phyloP scores from a whole-genome alignment of 495 filamentous ascomycete genomes.

The Podospora sp. region DNA sequence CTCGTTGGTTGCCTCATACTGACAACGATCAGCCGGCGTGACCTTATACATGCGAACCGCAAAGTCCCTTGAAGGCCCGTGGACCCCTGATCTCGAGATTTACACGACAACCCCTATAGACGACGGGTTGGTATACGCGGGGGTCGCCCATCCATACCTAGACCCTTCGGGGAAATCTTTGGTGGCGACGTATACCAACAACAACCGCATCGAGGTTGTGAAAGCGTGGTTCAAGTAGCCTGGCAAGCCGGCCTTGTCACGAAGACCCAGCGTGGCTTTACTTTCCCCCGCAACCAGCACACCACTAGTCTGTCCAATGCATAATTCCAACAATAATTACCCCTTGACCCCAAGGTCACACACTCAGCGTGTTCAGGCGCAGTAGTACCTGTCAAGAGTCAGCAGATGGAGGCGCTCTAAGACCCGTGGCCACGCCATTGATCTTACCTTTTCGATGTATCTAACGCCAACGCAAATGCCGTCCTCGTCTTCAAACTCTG shows the following conservation, averaged over 20 bases:
- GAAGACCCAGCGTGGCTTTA: neutral
- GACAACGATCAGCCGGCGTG: constrained; percentile 19
- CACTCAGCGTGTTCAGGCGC: neutral
- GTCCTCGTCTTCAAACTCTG: constrained; percentile 53
- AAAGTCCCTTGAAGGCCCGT: constrained; percentile 36
- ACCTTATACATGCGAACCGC: constrained; percentile 36
- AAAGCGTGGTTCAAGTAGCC: constrained; percentile 20
- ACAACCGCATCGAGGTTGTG: constrained; percentile 39
- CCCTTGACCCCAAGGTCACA: neutral
- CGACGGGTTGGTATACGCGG: constrained; percentile 38
- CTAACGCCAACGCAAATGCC: constrained; percentile 52
- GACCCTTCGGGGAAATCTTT: constrained; percentile 35
- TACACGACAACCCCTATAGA: constrained; percentile 35
- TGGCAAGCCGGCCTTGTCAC: neutral
- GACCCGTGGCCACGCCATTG: neutral
- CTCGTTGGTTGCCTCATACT: neutral
- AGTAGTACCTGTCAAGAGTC: neutral
- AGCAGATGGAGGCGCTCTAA: neutral
- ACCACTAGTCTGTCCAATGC: neutral
- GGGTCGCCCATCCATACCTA: constrained; percentile 38
- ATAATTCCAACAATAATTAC: neutral
- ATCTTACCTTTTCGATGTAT: constrained; percentile 47
- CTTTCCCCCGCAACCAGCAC: neutral
- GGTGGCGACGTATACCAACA: constrained; percentile 39
- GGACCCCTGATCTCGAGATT: constrained; percentile 38